These are phyloP conservation scores for Sophora flavescens DNA, from an alignment of 306 rosid genomes.

Conservation along the genomic window DNA sequence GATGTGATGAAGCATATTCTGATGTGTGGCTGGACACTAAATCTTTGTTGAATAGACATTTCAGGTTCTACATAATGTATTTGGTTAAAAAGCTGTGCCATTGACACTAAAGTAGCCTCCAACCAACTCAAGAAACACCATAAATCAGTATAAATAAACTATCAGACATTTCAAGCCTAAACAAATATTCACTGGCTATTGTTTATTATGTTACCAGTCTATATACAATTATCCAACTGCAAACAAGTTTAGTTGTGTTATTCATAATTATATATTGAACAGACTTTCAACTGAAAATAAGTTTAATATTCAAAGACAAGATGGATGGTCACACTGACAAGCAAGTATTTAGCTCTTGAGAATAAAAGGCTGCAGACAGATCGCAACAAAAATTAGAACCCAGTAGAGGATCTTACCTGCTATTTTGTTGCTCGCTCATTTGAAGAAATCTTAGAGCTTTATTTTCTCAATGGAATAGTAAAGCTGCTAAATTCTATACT, in stretches of 20 bases:
- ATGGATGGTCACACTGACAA: neutral
- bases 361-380: slow-evolving; percentile 19
- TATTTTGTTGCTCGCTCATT: slow-evolving; percentile 44
- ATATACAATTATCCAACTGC: slow-evolving; percentile 5
- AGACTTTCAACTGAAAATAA: slow-evolving; percentile 1
- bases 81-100: slow-evolving; percentile 10
- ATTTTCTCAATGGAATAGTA: slow-evolving; percentile 26
- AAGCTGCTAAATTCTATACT: slow-evolving; percentile 14
- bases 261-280: slow-evolving; percentile 22
- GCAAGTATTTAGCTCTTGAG: neutral
- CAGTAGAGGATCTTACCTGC: slow-evolving; percentile 46
- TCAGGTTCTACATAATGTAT: slow-evolving; percentile 15
- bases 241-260: neutral
- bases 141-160: neutral
- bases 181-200: slow-evolving; percentile 9
- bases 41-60: slow-evolving; percentile 5
- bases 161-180: slow-evolving; percentile 24
- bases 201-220: neutral
- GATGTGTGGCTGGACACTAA: slow-evolving; percentile 25
- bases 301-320: neutral
- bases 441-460: slow-evolving; percentile 30
- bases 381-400: neutral
- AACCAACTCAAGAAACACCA: slow-evolving; percentile 26
- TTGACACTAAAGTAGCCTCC: slow-evolving; percentile 11
- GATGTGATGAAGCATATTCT: slow-evolving; percentile 19